Evolutionary conservation across 2,329 filamentous ascomycete species (phyloP).

Genomic region (Fusarium sp.): DNA sequence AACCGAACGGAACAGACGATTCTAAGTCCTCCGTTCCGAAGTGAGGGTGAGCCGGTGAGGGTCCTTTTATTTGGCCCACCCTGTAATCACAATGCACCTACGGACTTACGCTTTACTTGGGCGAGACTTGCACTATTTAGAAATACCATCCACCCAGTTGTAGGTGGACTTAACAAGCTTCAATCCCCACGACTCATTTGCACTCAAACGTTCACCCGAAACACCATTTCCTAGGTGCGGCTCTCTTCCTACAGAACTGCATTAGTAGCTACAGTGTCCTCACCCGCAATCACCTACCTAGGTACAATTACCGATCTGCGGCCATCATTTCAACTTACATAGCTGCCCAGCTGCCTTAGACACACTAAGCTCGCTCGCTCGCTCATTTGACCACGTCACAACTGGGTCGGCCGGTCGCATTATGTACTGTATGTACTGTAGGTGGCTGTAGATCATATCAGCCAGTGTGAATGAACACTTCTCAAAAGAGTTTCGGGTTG

Average conservation of each 20-base stretch:
- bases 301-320: constrained; percentile 25
- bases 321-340: constrained; percentile 20
- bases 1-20: constrained; percentile 13
- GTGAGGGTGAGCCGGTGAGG: background rate
- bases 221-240: constrained; percentile 3
- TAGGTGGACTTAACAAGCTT: background rate
- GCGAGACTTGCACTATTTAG: too few relatives aligned
- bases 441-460: constrained; percentile 29
- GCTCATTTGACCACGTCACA: constrained; percentile 48
- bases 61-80: constrained; percentile 21
- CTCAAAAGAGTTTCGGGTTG: constrained; percentile 38
- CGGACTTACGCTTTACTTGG: constrained; percentile 2
- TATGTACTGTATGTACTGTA: background rate
- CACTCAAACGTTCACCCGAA: constrained; percentile 1
- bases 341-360: background rate
- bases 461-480: constrained; percentile 30
- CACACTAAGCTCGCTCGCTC: constrained; percentile 6
- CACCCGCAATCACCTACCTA: constrained; percentile 21
- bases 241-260: constrained; percentile 16
- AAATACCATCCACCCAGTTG: too few relatives aligned
- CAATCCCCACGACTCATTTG: constrained; percentile 2
- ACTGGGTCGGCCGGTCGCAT: constrained; percentile 31
- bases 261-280: background rate
- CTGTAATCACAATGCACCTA: background rate
- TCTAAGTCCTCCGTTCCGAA: constrained; percentile 4